Percentiles rank a stretch among this genome's conserved stretches.
Evolutionary conservation across 106 monocot genomes (phyloP).

Genomic region (Platanthera guangdongensis): DNA sequence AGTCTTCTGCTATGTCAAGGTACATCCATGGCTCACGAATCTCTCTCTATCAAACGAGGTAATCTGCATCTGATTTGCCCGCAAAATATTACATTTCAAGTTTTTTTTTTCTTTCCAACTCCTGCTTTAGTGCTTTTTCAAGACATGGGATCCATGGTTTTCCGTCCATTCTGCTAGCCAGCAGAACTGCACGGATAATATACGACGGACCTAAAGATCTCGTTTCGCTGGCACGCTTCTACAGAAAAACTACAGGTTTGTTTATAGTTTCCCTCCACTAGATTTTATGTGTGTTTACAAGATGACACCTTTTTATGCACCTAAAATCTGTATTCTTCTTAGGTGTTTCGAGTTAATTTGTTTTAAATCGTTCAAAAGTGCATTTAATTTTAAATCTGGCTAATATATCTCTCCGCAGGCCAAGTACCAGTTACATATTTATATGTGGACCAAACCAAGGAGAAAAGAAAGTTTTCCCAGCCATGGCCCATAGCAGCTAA

Average conservation of each 20-base stretch:
- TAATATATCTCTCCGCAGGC: conserved; percentile 20
- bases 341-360: no score
- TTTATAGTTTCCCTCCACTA: neutral
- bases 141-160: conserved; percentile 75
- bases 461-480: neutral
- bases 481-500: conserved; percentile 16
- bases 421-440: conserved; percentile 51
- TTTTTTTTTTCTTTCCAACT: neutral
- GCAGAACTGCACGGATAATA: conserved; percentile 26
- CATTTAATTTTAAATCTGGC: no score
- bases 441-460: conserved; percentile 14
- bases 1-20: conserved; percentile 78
- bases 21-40: conserved; percentile 9
- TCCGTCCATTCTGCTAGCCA: conserved; percentile 63
- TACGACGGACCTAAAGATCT: conserved; percentile 67
- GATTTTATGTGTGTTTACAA: neutral
- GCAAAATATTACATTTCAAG: neutral
- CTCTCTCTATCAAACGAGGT: neutral
- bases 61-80: neutral
- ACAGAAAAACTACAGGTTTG: conserved; percentile 58
- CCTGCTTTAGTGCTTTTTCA: conserved; percentile 59
- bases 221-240: conserved; percentile 50
- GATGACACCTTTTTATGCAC: neutral
- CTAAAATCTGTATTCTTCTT: neutral
- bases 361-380: no score